phyloP scores from a whole-genome alignment of 2,329 filamentous ascomycete genomes.

The Diaporthe eres region DNA sequence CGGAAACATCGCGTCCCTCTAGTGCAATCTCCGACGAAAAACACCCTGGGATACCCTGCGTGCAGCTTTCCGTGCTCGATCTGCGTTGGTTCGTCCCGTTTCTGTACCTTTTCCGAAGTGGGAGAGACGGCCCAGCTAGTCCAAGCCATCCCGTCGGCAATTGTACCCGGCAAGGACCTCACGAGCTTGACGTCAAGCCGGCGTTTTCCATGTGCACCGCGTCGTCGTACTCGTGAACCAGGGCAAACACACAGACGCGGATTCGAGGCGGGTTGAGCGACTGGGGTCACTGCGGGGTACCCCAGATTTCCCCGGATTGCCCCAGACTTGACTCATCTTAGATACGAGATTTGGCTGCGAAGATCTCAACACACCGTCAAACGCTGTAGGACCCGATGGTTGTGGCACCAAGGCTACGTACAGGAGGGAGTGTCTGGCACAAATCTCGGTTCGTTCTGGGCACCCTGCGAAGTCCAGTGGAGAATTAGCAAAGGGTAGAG shows the following conservation, averaged over 20 bases:
- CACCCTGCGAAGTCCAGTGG: too few species aligned
- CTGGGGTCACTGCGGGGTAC: not conserved
- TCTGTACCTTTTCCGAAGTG: not conserved
- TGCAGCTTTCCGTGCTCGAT: not conserved
- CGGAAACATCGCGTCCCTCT: not conserved
- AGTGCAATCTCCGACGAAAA: not conserved
- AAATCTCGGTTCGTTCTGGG: not conserved
- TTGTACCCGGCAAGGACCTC: constrained; percentile 5
- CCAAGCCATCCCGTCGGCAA: not conserved
- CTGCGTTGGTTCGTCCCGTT: not conserved
- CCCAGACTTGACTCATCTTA: not conserved
- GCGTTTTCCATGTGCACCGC: not conserved
- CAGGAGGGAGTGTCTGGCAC: too few species aligned
- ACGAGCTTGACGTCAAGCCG: not conserved
- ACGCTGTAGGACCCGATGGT: not conserved
- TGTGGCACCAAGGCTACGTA: not conserved
- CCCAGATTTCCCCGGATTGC: not conserved
- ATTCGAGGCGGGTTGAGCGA: not conserved
- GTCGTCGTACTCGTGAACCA: not conserved
- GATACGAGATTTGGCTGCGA: not conserved
- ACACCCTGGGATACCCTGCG: not conserved
- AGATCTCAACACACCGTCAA: not conserved
- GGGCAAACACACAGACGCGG: too few species aligned
- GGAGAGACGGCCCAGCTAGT: not conserved
- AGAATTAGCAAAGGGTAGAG: not conserved